Evolutionary conservation across 495 filamentous ascomycete genomes (phyloP), one percentile per base, ranked within the genome.

Genomic region (Articulospora tetracladia): DNA sequence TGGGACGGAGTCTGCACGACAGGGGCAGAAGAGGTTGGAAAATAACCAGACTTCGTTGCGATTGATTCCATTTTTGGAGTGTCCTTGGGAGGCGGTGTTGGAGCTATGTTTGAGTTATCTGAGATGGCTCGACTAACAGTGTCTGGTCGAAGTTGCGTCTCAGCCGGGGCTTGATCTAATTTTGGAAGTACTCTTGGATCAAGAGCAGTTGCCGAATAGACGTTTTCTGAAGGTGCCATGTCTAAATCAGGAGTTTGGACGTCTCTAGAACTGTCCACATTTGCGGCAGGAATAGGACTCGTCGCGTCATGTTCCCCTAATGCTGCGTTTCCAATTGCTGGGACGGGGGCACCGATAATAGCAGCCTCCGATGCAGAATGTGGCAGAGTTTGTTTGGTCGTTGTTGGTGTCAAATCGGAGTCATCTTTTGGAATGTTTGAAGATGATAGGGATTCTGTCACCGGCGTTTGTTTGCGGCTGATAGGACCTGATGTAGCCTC

Each of bases 21-120:
- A 6, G 81, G 82, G 20, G 75, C 79, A 6, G 75, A 74, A 1
- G 80, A 77, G 1, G 36, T 56, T 15, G 75, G 52, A 46, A 61
- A 58, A 23, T 61, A 41, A 7, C 50, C 54, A 2, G 39, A 34
- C 58, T 68, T 47, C 3, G 48, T 41, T 19, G 57, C 60, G 12
- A 50, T 13, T 36, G 59, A 48, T n/a, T 53, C 34, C 7, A 58
- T 13, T 27, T 55, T 32, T 47, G 75, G 72, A 1, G 73, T 73
- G 62, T 82, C 76, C 53, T 72, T 77, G 1, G 70, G 69, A 20
- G 71, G 53, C 22, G 72, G 68, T 23, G 68, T 73, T 17, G 75
- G 75, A 6, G 61, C 61, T 44, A 44, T 60, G 28, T 55, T 66
- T 0, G 68, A 58, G 7, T 68, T 56, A 27, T 44, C 26, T 12